Percentiles rank a stretch among this genome's conserved stretches.
Evolutionary conservation across 2,329 filamentous ascomycete species (phyloP).

Genomic region (Fusarium oxysporum): DNA sequence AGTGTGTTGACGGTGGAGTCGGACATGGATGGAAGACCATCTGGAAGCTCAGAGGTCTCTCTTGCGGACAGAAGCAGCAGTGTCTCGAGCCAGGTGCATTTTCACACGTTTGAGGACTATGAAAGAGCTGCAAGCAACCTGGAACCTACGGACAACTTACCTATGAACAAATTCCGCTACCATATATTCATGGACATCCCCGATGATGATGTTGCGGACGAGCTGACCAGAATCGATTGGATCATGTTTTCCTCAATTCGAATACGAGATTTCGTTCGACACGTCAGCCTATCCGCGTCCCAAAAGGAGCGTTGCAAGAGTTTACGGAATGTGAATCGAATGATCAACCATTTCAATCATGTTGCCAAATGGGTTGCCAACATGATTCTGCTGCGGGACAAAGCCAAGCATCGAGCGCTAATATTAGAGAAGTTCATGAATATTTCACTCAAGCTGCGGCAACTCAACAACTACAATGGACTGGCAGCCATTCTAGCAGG

Average conservation of each 20-base stretch:
- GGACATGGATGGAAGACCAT: slow-evolving; percentile 57
- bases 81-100: slow-evolving; percentile 62
- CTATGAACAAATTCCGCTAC: slow-evolving; percentile 87
- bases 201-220: slow-evolving; percentile 87
- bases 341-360: slow-evolving; percentile 94
- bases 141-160: slow-evolving; percentile 74
- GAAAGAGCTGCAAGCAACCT: slow-evolving; percentile 81
- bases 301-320: slow-evolving; percentile 81
- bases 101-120: slow-evolving; percentile 80
- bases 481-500: slow-evolving; percentile 94
- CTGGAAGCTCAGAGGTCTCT: slow-evolving; percentile 59
- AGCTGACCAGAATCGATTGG: slow-evolving; percentile 97
- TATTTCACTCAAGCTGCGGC: slow-evolving; percentile 85
- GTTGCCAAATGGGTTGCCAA: slow-evolving; percentile 85
- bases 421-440: slow-evolving; percentile 97
- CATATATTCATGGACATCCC: slow-evolving; percentile 89
- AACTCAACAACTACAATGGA: slow-evolving; percentile 97
- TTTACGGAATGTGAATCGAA: slow-evolving; percentile 88
- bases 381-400: slow-evolving; percentile 89
- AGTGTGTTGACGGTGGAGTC: slow-evolving; percentile 63
- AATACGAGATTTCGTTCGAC: slow-evolving; percentile 90
- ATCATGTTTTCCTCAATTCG: slow-evolving; percentile 97
- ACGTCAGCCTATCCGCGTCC: slow-evolving; percentile 80
- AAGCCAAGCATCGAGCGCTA: slow-evolving; percentile 91
- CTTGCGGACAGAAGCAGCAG: slow-evolving; percentile 55